Percentiles rank a stretch among this genome's conserved stretches.
Conservation (phyloP, 495 filamentous ascomycete species). For the Neurospora sp. region DNA sequence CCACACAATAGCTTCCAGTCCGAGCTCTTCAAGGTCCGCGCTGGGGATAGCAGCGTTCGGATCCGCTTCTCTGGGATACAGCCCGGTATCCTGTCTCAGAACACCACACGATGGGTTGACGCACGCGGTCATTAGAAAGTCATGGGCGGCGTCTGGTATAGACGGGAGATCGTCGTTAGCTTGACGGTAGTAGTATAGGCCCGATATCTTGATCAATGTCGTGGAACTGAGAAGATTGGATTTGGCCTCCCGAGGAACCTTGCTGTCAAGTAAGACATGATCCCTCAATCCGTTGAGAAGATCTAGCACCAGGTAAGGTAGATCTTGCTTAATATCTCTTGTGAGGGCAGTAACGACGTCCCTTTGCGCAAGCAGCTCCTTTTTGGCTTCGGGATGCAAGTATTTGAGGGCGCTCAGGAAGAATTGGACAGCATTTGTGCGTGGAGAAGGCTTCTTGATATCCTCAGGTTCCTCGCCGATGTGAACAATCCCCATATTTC, state of each 20-base stretch:
- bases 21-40: conserved; percentile 49
- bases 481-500: conserved; percentile 46
- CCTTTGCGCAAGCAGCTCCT: conserved; percentile 62
- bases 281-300: conserved; percentile 54
- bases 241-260: conserved; percentile 60
- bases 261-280: conserved; percentile 58
- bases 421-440: conserved; percentile 66
- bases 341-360: conserved; percentile 61
- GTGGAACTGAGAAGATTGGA: conserved; percentile 58
- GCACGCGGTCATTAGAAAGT: conserved; percentile 63
- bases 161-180: conserved; percentile 18
- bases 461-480: conserved; percentile 45
- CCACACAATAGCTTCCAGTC: conserved; percentile 57
- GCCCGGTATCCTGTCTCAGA: conserved; percentile 55
- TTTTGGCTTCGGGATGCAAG: conserved; percentile 58
- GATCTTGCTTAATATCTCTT: conserved; percentile 60
- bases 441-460: conserved; percentile 54
- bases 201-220: conserved; percentile 59
- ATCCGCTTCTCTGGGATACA: conserved; percentile 61
- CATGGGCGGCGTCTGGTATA: conserved; percentile 54
- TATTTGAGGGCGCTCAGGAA: conserved; percentile 64
- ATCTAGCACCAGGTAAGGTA: conserved; percentile 57
- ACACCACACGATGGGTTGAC: conserved; percentile 60
- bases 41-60: conserved; percentile 33
- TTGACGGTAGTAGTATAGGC: conserved; percentile 56